Percentiles rank a stretch among this genome's conserved stretches.
These are phyloP conservation scores for Gracilaria gracilis DNA, from an alignment of 23 red algal genomes.

Conservation along the genomic window DNA sequence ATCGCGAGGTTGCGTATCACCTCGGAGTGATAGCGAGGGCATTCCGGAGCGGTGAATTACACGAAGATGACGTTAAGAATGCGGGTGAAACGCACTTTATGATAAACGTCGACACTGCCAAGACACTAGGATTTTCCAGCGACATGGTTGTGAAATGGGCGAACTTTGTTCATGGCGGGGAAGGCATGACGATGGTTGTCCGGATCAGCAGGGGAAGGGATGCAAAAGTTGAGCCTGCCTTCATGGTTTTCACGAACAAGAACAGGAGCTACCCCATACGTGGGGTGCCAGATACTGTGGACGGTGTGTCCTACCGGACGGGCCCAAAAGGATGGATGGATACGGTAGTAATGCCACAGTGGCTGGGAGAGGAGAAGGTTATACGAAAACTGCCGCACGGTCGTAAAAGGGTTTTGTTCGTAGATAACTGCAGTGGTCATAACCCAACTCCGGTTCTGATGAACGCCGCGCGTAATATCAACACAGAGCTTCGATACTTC, in stretches of 20 bases:
- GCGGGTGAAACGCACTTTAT: conserved; percentile 50
- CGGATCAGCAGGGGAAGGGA: too few relatives aligned
- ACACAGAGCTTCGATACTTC: not conserved
- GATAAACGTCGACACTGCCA: conserved; percentile 5
- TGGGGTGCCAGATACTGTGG: conserved; percentile 24
- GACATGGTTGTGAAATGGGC: conserved; percentile 9
- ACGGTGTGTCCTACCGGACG: conserved; percentile 24
- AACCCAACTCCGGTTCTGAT: not conserved
- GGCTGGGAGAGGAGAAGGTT: conserved; percentile 18
- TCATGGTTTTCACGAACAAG: conserved; percentile 53
- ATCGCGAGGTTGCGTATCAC: conserved; percentile 10
- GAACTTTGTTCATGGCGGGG: not conserved
- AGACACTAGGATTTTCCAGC: conserved; percentile 39
- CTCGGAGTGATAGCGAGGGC: not conserved
- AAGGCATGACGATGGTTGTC: too few relatives aligned
- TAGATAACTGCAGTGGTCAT: conserved; percentile 38
- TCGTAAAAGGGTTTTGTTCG: not conserved
- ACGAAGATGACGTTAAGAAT: conserved; percentile 5
- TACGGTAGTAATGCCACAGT: conserved; percentile 15
- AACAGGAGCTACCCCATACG: conserved; percentile 35
- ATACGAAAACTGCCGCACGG: conserved; percentile 1
- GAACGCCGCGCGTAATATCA: not conserved
- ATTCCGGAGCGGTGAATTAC: not conserved
- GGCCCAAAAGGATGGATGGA: conserved; percentile 42
- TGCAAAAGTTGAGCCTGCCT: not conserved